Base-by-base conservation (phyloP, 768 basidiomycete species). In the Psilocybe cyanescens region DNA sequence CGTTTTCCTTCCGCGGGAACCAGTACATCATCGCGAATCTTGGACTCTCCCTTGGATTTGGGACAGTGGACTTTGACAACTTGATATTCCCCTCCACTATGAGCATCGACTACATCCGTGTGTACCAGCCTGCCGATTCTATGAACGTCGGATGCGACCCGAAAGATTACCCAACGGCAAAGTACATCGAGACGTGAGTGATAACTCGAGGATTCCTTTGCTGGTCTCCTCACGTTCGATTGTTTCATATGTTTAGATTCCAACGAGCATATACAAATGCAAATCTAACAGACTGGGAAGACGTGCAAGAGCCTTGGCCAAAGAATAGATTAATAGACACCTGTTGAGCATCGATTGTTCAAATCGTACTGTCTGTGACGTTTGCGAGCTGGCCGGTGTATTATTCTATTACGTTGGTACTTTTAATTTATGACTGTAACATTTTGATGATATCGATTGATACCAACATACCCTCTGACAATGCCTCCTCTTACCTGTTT, bases 71-170 rank as follows among this genome's bases (percentile, higher is more conserved):
- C 65, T 79, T 86, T 56, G 76, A 78, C 4, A 66, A 84, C 41
- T 69, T 92, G 30, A 72, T 74, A 17, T 81, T 89, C 67, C 86
- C 86, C 4, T 72, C 83, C 8, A 79, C 77, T 29, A 88, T 95
- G 90, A 77, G 77, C 57, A 76, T 95, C 53, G 95, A 97, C 69
- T 96, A 87, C 60, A 86, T 96, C 59, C 85, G 95, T 1, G 90
- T 97, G 6, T 90, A 89, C 65, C 88, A 89, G 63, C 78, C 77
- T 11, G 70, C 75, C 50, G 74, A 81, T 62, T 68, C 75, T 4
- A 70, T 78, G 39, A 86, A 86, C 65, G 75, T 88, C 54, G 86
- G 88, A 0, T 91, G 89, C 63, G 90, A 94, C 68, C 92, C 94
- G 4, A 67, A 74, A 8, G 81, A 84, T 12, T 88, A 83, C 72